Conservation (phyloP, 2,329 filamentous ascomycete species). For the Apiospora aurea region DNA sequence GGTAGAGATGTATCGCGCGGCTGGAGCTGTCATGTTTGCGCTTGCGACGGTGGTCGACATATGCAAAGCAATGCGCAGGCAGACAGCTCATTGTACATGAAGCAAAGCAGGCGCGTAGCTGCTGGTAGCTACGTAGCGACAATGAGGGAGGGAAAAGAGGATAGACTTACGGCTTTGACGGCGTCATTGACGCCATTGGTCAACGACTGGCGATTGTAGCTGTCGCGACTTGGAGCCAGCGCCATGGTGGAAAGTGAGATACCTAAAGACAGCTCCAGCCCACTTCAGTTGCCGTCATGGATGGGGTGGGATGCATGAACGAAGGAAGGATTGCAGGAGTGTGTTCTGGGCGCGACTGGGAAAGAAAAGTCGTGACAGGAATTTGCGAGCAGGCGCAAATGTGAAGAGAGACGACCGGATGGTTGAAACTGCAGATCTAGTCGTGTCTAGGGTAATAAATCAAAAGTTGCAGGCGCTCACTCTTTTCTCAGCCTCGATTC, state of each 20-base stretch:
- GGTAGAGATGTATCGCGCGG: not conserved
- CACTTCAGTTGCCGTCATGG: slow-evolving; percentile 23
- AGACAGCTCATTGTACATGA: slow-evolving; percentile 24
- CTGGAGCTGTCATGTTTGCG: slow-evolving; percentile 13
- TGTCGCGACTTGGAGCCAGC: slow-evolving; percentile 50
- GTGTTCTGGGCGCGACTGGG: not conserved
- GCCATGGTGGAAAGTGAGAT: slow-evolving; percentile 22
- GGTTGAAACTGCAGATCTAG: slow-evolving; percentile 18
- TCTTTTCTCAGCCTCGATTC: slow-evolving; percentile 16
- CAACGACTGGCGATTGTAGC: slow-evolving; percentile 70
- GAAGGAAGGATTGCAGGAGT: slow-evolving; percentile 2
- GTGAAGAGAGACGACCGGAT: slow-evolving; percentile 14
- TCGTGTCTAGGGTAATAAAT: slow-evolving; percentile 12
- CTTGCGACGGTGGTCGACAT: slow-evolving; percentile 7
- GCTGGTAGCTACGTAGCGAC: not conserved
- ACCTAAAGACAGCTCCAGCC: slow-evolving; percentile 17
- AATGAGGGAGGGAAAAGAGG: not conserved
- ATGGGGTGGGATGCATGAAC: slow-evolving; percentile 18
- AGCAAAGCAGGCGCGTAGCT: not conserved
- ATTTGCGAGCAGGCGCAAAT: slow-evolving; percentile 19
- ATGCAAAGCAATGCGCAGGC: slow-evolving; percentile 24
- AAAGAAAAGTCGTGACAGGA: not conserved
- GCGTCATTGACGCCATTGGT: slow-evolving; percentile 67
- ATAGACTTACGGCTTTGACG: slow-evolving; percentile 69
- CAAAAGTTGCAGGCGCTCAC: slow-evolving; percentile 18